Percentiles rank a stretch among this genome's conserved stretches.
Evolutionary conservation across 768 basidiomycete genomes (phyloP).

Genomic region (Macrolepiota fuliginosa): DNA sequence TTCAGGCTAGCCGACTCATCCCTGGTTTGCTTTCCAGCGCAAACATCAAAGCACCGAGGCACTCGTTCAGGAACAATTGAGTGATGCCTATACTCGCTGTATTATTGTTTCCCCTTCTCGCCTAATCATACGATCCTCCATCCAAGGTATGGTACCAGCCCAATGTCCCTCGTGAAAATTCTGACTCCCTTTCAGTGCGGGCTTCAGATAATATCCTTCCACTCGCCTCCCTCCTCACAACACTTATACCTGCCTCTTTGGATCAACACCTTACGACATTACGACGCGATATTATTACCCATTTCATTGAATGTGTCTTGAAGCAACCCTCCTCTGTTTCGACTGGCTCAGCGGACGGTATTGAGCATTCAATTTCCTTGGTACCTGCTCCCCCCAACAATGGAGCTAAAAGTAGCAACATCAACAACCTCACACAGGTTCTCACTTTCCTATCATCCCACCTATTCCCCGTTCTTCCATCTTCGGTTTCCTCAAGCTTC

Average conservation of each 20-base stretch:
- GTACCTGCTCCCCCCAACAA: slow-evolving; percentile 41
- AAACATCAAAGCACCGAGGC: slow-evolving; percentile 54
- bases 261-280: slow-evolving; percentile 55
- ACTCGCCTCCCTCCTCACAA: slow-evolving; percentile 54
- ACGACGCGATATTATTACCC: slow-evolving; percentile 58
- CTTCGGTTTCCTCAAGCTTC: slow-evolving; percentile 42
- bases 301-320: slow-evolving; percentile 60
- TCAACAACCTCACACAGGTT: slow-evolving; percentile 54
- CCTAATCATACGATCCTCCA: slow-evolving; percentile 46
- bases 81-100: slow-evolving; percentile 63
- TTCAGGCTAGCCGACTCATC: background rate
- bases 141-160: slow-evolving; percentile 35
- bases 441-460: slow-evolving; percentile 62
- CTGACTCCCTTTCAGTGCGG: slow-evolving; percentile 43
- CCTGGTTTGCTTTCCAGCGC: slow-evolving; percentile 34
- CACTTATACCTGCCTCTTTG: slow-evolving; percentile 54
- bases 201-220: slow-evolving; percentile 49
- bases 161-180: background rate
- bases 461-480: slow-evolving; percentile 57
- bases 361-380: slow-evolving; percentile 47
- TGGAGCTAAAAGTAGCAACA: slow-evolving; percentile 35
- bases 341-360: slow-evolving; percentile 30
- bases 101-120: slow-evolving; percentile 48
- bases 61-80: slow-evolving; percentile 68
- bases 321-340: slow-evolving; percentile 48